A percentile compares a stretch with the other conserved stretches of the same genome.
Conservation (phyloP, 2,329 filamentous ascomycete species). For the Pyrenophora seminiperda region DNA sequence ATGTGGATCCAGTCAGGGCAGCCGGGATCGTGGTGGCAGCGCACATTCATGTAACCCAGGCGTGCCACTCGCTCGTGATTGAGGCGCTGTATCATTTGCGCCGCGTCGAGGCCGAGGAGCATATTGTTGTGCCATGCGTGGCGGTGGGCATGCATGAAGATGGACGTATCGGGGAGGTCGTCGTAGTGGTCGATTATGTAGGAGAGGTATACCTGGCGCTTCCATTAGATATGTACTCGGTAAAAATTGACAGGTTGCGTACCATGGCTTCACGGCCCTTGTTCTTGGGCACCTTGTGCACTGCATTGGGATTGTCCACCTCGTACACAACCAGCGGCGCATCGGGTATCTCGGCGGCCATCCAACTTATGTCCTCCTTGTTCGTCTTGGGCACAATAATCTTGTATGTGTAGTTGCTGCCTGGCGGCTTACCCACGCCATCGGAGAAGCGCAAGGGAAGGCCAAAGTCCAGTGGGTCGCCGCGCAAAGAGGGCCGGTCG, state of each 20-base stretch:
- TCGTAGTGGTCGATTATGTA: slow-evolving; percentile 69
- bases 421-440: slow-evolving; percentile 37
- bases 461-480: slow-evolving; percentile 45
- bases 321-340: slow-evolving; percentile 55
- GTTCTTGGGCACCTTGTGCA: slow-evolving; percentile 60
- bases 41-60: slow-evolving; percentile 64
- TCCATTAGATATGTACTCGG: slow-evolving; percentile 10
- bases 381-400: slow-evolving; percentile 46
- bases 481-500: slow-evolving; percentile 22
- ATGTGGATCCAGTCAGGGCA: slow-evolving; percentile 64
- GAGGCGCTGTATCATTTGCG: slow-evolving; percentile 57
- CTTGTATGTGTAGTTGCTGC: slow-evolving; percentile 44
- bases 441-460: slow-evolving; percentile 42
- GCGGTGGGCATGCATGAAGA: slow-evolving; percentile 64
- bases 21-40: slow-evolving; percentile 63
- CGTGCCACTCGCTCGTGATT: slow-evolving; percentile 58
- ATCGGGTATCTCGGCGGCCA: slow-evolving; percentile 43
- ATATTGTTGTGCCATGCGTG: slow-evolving; percentile 66
- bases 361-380: slow-evolving; percentile 47
- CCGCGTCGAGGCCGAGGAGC: slow-evolving; percentile 57
- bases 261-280: slow-evolving; percentile 66
- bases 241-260: slow-evolving; percentile 6
- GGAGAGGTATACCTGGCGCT: slow-evolving; percentile 57
- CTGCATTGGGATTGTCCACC: slow-evolving; percentile 57
- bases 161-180: slow-evolving; percentile 61